Base-by-base conservation (phyloP, 2,329 filamentous ascomycete species). In the Arthrocladium fulminans region DNA sequence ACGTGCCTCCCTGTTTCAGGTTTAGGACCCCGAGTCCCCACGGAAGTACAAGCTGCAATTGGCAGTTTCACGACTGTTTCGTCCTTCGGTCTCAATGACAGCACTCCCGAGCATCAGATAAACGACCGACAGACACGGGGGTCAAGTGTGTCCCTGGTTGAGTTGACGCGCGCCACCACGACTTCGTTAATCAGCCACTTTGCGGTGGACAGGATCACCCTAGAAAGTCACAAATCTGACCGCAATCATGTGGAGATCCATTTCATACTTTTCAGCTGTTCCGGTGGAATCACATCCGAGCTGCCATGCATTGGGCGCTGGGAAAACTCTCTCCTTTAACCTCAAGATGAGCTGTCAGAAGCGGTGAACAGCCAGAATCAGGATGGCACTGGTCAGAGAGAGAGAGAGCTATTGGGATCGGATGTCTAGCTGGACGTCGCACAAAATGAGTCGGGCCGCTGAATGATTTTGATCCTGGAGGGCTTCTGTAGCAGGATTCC, bases 11-110 rank as follows among this genome's bases (percentile, higher is more conserved):
- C n/a, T n/a, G n/a, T n/a, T n/a, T n/a, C n/a, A n/a, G n/a, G n/a
- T n/a, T n/a, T n/a, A n/a, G n/a, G n/a, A n/a, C n/a, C n/a, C n/a
- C n/a, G n/a, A n/a, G n/a, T n/a, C n/a, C n/a, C n/a, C n/a, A n/a
- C n/a, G n/a, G n/a, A 5, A 20, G 5, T 12, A 39, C 12, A 13
- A 5, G n/a, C 37, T 20, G 19, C 37, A 22, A 20, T 13, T 39
- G 17, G 15, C n/a, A 20, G 37, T 39, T 39, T 39, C 37, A 39
- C 37, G 37, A 22, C 22, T 39, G 37, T 39, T 39, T 39, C 37
- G 37, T 22, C 37, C 19, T 39, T 15, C 10, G 15, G 15, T 29
- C 7, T 7, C 13, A 7, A 29, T 29, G 27, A 29, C 7, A 29
- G 27, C 13, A 29, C 13, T 29, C 13, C 7, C 13, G 27, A 29